These are phyloP conservation scores for Aspergillus panamensis DNA, from an alignment of 495 filamentous ascomycete genomes.

Conservation along the genomic window DNA sequence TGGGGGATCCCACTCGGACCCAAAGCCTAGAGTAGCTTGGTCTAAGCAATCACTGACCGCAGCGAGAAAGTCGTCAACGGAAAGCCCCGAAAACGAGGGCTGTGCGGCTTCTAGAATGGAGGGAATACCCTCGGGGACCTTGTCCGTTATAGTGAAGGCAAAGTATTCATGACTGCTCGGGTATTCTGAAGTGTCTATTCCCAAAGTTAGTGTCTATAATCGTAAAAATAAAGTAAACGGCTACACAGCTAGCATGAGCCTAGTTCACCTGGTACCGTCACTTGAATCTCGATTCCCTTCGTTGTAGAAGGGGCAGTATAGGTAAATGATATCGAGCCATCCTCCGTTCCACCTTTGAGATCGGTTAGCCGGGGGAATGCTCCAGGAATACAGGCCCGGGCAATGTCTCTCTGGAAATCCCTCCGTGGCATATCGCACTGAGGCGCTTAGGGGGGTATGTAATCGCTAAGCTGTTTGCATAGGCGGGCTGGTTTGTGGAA, in stretches of 20 bases:
- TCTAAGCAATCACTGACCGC: conserved; percentile 39
- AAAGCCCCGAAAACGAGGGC: conserved; percentile 22
- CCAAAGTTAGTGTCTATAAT: neutral
- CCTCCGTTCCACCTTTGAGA: conserved; percentile 55
- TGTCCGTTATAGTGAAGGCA: conserved; percentile 54
- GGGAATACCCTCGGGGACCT: conserved; percentile 44
- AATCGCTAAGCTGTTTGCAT: neutral
- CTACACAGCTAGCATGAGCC: neutral
- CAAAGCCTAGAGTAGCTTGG: conserved; percentile 24
- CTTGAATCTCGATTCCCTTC: conserved; percentile 46
- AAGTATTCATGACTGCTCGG: conserved; percentile 58
- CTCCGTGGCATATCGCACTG: conserved; percentile 14
- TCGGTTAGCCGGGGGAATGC: conserved; percentile 38
- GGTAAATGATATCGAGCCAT: conserved; percentile 59
- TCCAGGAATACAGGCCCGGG: conserved; percentile 31
- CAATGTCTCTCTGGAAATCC: conserved; percentile 39
- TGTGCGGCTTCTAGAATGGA: conserved; percentile 43
- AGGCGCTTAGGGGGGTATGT: neutral
- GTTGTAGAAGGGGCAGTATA: conserved; percentile 32
- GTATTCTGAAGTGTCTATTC: conserved; percentile 59
- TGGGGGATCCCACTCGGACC: neutral
- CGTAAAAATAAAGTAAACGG: conserved; percentile 9
- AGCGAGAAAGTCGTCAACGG: conserved; percentile 33
- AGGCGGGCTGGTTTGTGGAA: neutral
- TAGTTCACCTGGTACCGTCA: conserved; percentile 51